Base-by-base conservation (phyloP, 805 yeast genomes). In the Yamadazyma nakazawae region DNA sequence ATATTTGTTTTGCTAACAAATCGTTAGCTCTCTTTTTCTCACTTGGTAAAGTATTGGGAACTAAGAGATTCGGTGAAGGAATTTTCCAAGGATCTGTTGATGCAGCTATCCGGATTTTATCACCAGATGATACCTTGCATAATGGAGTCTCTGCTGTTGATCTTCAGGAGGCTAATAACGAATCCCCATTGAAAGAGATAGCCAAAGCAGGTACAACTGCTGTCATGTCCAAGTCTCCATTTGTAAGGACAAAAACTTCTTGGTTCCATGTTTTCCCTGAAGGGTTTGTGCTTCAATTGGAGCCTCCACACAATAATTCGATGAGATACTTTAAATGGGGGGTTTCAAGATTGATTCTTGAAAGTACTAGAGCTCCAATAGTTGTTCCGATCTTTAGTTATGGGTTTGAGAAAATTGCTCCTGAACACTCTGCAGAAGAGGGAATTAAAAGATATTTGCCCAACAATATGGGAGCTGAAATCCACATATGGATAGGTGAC, bases 311-410 rank as follows among this genome's bases (percentile, higher is more conserved):
- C 60, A 74, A 78, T 42, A 86, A 88, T 54, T 89, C 97, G 3
- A 88, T 94, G 94, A 74, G 97, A 52, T 92, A 88, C 65, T 92
- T 94, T 74, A 85, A 88, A 60, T 92, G 98, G 98, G 99, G 99
- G 0, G 82, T 90, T 1, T 80, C 96, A 2, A 75, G 99, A 54
- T 61, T 91, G 54, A 75, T 94, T 5, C 66, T 94, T 46, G 99
- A 92, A 63, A 74, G 95, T 9, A 82, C 92, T 0, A 77, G 79
- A 49, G 81, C 92, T 0, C 98, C 99, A 0, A 80, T 91, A 1
- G 79, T 92, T 13, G 81, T 94, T 13, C 98, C 98, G 1, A 85
- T 92, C 14, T 92, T 84, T 59, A 71, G 88, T 5, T 78, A 82
- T 42, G 99, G 99, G 0, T 86, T 92, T 57, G 96, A 92, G 61